phyloP scores from a whole-genome alignment of 768 basidiomycete species.

The Phallus indusiatus region DNA sequence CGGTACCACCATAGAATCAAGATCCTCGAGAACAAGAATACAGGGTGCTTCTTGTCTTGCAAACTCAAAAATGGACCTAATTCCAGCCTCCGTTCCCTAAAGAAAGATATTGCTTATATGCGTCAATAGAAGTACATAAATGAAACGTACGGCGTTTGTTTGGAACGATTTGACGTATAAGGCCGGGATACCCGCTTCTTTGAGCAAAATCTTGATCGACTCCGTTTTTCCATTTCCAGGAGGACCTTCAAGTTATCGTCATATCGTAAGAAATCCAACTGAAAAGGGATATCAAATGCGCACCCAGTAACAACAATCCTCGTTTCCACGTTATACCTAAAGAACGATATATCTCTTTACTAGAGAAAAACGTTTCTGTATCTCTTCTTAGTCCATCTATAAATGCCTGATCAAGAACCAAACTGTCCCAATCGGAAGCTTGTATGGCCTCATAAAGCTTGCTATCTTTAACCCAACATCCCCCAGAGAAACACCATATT shows the following conservation, averaged over 20 bases:
- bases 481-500: slow-evolving; percentile 30
- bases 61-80: slow-evolving; percentile 27
- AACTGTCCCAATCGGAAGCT: slow-evolving; percentile 24
- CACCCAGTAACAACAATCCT: slow-evolving; percentile 13
- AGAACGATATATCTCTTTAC: slow-evolving; percentile 27
- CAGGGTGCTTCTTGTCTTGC: slow-evolving; percentile 25
- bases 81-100: slow-evolving; percentile 18
- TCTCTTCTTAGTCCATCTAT: slow-evolving; percentile 27
- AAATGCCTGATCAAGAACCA: slow-evolving; percentile 25
- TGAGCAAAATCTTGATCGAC: slow-evolving; percentile 22
- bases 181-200: slow-evolving; percentile 20
- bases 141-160: slow-evolving; percentile 18
- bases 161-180: slow-evolving; percentile 35
- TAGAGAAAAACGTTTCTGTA: slow-evolving; percentile 30
- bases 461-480: slow-evolving; percentile 24
- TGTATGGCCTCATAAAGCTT: slow-evolving; percentile 19
- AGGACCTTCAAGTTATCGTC: slow-evolving; percentile 17
- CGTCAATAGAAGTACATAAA: background rate
- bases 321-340: slow-evolving; percentile 31
- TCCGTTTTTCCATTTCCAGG: slow-evolving; percentile 33
- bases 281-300: background rate
- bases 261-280: slow-evolving; percentile 1
- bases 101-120: background rate
- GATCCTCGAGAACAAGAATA: slow-evolving; percentile 31
- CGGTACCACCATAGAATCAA: slow-evolving; percentile 32